These are phyloP conservation scores for Biscogniauxia marginata DNA, from an alignment of 2,329 filamentous ascomycete species.

Conservation along the genomic window DNA sequence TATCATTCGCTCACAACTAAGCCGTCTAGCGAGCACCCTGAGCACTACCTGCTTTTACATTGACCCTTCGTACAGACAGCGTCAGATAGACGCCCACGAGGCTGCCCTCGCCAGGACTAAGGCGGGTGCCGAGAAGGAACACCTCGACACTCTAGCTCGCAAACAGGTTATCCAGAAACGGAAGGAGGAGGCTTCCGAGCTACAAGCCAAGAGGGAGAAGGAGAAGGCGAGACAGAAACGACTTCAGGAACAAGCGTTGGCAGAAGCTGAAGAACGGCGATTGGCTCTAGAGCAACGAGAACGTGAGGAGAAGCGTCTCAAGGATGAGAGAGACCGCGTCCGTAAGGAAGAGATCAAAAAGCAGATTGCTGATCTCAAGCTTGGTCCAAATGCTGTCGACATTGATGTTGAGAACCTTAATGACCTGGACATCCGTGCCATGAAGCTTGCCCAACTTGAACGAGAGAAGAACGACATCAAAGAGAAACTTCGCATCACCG, in stretches of 20 bases:
- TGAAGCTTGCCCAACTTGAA: conserved; percentile 94
- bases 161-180: conserved; percentile 93
- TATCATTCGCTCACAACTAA: conserved; percentile 93
- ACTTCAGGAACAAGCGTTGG: conserved; percentile 80
- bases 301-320: conserved; percentile 80
- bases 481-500: conserved; percentile 85
- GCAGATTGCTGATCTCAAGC: conserved; percentile 87
- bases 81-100: conserved; percentile 74
- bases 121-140: conserved; percentile 88
- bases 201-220: conserved; percentile 83
- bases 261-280: conserved; percentile 85
- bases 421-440: conserved; percentile 85
- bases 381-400: conserved; percentile 71
- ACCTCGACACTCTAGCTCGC: conserved; percentile 77
- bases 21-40: conserved; percentile 84
- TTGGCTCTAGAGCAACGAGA: conserved; percentile 90
- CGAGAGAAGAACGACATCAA: conserved; percentile 97
- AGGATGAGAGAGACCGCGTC: conserved; percentile 85
- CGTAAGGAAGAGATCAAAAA: conserved; percentile 92
- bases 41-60: conserved; percentile 96
- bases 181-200: conserved; percentile 91
- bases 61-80: conserved; percentile 83
- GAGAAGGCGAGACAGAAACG: conserved; percentile 89
- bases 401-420: conserved; percentile 81
- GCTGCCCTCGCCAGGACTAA: conserved; percentile 78